Evolutionary conservation across 768 basidiomycete species (phyloP).

Genomic region (Strobilomyces echinocephalus): DNA sequence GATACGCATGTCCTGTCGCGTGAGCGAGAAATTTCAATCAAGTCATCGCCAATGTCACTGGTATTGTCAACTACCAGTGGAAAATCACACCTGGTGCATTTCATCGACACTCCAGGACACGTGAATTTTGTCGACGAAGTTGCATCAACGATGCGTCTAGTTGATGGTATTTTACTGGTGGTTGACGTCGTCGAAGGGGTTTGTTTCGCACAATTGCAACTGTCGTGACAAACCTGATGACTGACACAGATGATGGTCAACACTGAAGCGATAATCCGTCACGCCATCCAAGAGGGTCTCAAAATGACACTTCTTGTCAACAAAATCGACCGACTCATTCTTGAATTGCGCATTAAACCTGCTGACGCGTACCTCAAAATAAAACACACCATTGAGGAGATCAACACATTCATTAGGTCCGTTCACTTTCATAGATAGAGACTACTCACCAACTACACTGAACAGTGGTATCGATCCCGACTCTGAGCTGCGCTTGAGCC

Average conservation of each 20-base stretch:
- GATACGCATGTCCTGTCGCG: slow-evolving; percentile 91
- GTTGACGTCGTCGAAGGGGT: slow-evolving; percentile 99
- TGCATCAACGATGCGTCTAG: slow-evolving; percentile 78
- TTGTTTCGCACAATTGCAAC: slow-evolving; percentile 27
- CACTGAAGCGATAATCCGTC: slow-evolving; percentile 81
- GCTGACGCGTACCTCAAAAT: slow-evolving; percentile 98
- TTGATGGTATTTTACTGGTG: slow-evolving; percentile 88
- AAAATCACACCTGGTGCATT: slow-evolving; percentile 89
- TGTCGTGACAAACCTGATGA: slow-evolving; percentile 10
- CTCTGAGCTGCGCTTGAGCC: slow-evolving; percentile 82
- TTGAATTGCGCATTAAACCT: slow-evolving; percentile 94
- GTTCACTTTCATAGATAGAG: slow-evolving; percentile 12
- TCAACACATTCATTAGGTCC: slow-evolving; percentile 93
- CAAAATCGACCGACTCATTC: slow-evolving; percentile 95
- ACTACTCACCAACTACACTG: background rate
- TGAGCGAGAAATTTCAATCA: slow-evolving; percentile 88
- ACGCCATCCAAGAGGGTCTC: slow-evolving; percentile 83
- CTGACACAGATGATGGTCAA: slow-evolving; percentile 78
- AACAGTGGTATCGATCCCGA: slow-evolving; percentile 78
- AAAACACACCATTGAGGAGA: slow-evolving; percentile 97
- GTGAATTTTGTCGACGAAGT: slow-evolving; percentile 99
- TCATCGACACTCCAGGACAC: slow-evolving; percentile 97
- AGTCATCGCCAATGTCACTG: slow-evolving; percentile 95
- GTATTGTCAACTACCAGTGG: slow-evolving; percentile 78
- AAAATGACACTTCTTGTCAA: slow-evolving; percentile 93